These are phyloP conservation scores for Annulohypoxylon maeteangense DNA, from an alignment of 495 filamentous ascomycete species.

Conservation along the genomic window DNA sequence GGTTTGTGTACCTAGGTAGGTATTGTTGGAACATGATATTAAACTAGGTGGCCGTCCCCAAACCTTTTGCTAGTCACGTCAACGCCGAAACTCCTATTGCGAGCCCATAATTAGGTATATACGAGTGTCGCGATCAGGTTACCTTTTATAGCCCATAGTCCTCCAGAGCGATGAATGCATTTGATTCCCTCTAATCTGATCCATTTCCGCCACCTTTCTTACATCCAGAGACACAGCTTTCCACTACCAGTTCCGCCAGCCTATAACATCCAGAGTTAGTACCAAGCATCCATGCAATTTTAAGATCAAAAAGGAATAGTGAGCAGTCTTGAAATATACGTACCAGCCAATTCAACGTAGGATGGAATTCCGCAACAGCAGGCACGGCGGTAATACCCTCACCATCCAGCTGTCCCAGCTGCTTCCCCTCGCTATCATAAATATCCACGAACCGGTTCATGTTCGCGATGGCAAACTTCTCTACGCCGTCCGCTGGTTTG, in stretches of 20 bases:
- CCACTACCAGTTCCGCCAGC: slow-evolving; percentile 89
- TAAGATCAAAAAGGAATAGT: neutral
- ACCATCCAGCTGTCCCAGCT: slow-evolving; percentile 88
- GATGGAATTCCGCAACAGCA: slow-evolving; percentile 90
- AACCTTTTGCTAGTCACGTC: neutral
- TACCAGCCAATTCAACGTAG: slow-evolving; percentile 86
- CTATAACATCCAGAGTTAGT: slow-evolving; percentile 22
- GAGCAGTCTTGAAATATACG: slow-evolving; percentile 4
- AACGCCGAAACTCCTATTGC: neutral
- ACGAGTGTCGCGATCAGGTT: neutral
- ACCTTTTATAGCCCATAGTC: neutral
- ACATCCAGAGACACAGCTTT: slow-evolving; percentile 93
- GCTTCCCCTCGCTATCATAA: slow-evolving; percentile 80
- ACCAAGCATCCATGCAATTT: neutral
- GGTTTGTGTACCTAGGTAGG: too few species aligned
- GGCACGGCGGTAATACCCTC: slow-evolving; percentile 94
- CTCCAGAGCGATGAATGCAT: neutral
- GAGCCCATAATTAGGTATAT: neutral
- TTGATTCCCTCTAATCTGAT: neutral
- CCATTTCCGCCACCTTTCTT: slow-evolving; percentile 29
- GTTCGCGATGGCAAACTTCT: slow-evolving; percentile 92
- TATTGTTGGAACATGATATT: neutral
- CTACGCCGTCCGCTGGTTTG: slow-evolving; percentile 76
- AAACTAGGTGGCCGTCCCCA: neutral
- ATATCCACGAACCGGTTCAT: slow-evolving; percentile 98